Evolutionary conservation across 1,284 basidiomycete species (phyloP).

Genomic region (Boletus hoseneyae): DNA sequence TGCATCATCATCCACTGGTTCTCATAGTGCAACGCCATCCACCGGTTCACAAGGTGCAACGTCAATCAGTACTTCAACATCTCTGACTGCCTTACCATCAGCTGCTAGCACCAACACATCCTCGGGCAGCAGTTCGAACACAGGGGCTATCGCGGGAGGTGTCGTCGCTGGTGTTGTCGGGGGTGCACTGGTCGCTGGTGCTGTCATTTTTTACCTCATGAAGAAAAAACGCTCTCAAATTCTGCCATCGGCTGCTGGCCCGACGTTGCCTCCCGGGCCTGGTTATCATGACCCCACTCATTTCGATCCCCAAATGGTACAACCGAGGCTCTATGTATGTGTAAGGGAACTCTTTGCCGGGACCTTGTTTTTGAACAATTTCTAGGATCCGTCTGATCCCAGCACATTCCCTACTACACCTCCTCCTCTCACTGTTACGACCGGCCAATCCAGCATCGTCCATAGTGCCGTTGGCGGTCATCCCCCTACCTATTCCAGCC

Average conservation of each 20-base stretch:
- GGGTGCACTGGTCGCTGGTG: constrained; percentile 27
- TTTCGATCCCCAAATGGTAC: constrained; percentile 22
- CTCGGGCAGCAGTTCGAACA: constrained; percentile 5
- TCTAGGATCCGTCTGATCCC: constrained; percentile 33
- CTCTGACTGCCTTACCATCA: constrained; percentile 5
- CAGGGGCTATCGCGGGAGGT: constrained; percentile 33
- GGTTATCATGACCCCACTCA: constrained; percentile 1
- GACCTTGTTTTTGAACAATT: constrained; percentile 5
- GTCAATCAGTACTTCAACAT: neutral
- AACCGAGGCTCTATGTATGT: constrained; percentile 33
- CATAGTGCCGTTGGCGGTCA: constrained; percentile 5
- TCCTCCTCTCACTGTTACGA: constrained; percentile 15
- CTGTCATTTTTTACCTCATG: constrained; percentile 26
- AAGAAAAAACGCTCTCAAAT: constrained; percentile 26
- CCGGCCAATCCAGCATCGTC: constrained; percentile 5
- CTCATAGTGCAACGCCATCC: too few species aligned
- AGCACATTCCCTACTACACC: constrained; percentile 31
- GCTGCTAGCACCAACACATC: neutral
- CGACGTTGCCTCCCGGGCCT: constrained; percentile 1
- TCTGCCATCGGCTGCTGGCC: constrained; percentile 4
- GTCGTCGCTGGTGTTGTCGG: constrained; percentile 39
- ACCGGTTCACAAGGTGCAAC: too few species aligned
- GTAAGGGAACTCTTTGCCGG: neutral
- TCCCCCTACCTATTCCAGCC: constrained; percentile 16
- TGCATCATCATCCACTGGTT: too few species aligned